Evolutionary conservation across 805 yeast species (phyloP).

Genomic region (Torulaspora gathmanii): DNA sequence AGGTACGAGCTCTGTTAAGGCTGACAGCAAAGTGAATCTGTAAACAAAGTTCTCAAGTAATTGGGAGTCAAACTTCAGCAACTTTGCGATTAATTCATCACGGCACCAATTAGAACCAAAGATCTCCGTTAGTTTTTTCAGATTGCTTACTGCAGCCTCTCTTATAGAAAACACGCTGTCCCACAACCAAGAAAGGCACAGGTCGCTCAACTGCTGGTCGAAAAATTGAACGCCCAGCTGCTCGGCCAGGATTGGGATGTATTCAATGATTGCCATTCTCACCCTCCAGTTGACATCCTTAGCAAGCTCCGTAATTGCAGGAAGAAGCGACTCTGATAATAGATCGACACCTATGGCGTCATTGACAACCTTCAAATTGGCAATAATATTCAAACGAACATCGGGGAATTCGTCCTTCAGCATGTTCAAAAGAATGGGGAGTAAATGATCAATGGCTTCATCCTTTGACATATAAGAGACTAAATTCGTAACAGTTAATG

Average conservation of each 20-base stretch:
- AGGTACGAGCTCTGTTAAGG: constrained; percentile 76
- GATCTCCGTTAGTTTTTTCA: constrained; percentile 71
- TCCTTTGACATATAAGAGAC: constrained; percentile 85
- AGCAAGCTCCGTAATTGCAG: constrained; percentile 94
- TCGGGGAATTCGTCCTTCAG: constrained; percentile 95
- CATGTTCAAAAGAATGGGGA: constrained; percentile 90
- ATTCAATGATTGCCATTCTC: constrained; percentile 91
- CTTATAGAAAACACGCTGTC: constrained; percentile 95
- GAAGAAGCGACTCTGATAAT: constrained; percentile 79
- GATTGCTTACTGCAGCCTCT: constrained; percentile 87
- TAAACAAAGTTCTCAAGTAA: constrained; percentile 67
- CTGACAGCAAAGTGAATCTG: constrained; percentile 85
- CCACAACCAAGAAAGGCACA: constrained; percentile 98
- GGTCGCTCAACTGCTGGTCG: constrained; percentile 82
- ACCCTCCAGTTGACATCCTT: constrained; percentile 98
- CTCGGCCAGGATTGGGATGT: constrained; percentile 88
- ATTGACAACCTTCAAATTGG: constrained; percentile 85
- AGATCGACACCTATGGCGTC: constrained; percentile 90
- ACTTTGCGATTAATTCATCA: constrained; percentile 70
- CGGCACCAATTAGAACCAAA: constrained; percentile 96
- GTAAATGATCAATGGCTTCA: constrained; percentile 68
- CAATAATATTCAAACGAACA: constrained; percentile 88
- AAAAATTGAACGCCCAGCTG: constrained; percentile 92
- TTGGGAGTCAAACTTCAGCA: constrained; percentile 46
- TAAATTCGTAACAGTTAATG: constrained; percentile 78